Base-by-base conservation (phyloP, 306 rosid genomes). In the Rosa multiflora region DNA sequence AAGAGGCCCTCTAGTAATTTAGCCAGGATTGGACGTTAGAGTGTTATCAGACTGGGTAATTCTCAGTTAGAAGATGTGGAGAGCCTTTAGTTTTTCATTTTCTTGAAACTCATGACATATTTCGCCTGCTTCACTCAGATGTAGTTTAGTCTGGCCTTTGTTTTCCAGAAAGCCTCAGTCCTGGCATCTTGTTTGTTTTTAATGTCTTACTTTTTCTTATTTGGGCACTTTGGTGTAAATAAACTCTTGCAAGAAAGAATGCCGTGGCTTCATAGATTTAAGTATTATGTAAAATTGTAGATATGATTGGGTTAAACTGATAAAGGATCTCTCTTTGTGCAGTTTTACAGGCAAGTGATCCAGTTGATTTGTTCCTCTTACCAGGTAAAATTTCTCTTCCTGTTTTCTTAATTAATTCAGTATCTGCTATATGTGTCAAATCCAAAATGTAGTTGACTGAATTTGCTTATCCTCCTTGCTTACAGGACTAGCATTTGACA, bases 401-500 rank as follows among this genome's bases (percentile, higher is more conserved):
- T 67, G 37, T 77, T 72, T 52, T 8, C 43, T 21, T 21, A 67
- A 49, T 77, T 67, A 6, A 53, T 52, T 15, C 44, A 49, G 73
- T 77, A 23, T 67, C 56, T 80, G 58, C 39, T 72, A 42, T 18
- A 37, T 8, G n/a, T 80, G 58, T 11, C 18, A n/a, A 80, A 59
- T 58, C 67, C n/a, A 81, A 73, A 70, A 17, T 56, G 10, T 80
- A 73, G 43, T 64, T 79, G 37, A 79, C 55, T 15, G 49, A 39
- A 76, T 67, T 77, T 76, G 20, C 52, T 67, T 12, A 69, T 66
- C 73, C 17, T 58, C 49, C 86, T 76, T 79, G 48, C 76, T 85
- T 11, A 35, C 80, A 93, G 99, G 99, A 78, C 88, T 95, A 79
- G 99, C 97, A 67, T 93, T 96, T 86, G 98, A 96, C 81, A 93